phyloP scores from a whole-genome alignment of 805 yeast genomes.

The Candida boleticola region DNA sequence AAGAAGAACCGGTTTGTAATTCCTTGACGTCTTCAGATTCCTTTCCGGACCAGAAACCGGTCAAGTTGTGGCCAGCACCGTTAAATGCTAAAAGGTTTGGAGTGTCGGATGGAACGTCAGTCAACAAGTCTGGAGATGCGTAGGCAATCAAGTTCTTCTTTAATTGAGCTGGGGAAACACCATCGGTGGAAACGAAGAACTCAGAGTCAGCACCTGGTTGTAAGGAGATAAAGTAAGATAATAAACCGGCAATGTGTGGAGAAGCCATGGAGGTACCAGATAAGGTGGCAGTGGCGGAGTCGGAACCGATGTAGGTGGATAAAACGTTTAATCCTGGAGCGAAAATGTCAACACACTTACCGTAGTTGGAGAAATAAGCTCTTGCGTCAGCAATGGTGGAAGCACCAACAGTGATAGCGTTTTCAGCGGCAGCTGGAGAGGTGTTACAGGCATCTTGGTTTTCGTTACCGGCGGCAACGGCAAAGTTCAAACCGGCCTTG shows the following conservation, averaged over 20 bases:
- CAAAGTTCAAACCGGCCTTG: slow-evolving; percentile 83
- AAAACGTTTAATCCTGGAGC: slow-evolving; percentile 93
- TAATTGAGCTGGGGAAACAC: slow-evolving; percentile 68
- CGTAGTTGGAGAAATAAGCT: slow-evolving; percentile 94
- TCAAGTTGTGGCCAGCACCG: slow-evolving; percentile 75
- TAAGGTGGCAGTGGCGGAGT: slow-evolving; percentile 71
- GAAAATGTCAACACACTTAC: slow-evolving; percentile 92
- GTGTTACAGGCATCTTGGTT: slow-evolving; percentile 88
- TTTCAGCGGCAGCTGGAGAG: slow-evolving; percentile 86
- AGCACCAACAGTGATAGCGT: slow-evolving; percentile 93
- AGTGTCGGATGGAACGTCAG: slow-evolving; percentile 68
- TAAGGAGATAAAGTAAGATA: slow-evolving; percentile 83
- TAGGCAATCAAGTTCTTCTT: slow-evolving; percentile 72
- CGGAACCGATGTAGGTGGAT: slow-evolving; percentile 80
- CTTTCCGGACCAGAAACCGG: slow-evolving; percentile 55
- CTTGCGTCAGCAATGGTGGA: slow-evolving; percentile 83
- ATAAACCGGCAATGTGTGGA: slow-evolving; percentile 91
- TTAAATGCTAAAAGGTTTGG: slow-evolving; percentile 77
- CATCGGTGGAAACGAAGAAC: slow-evolving; percentile 51
- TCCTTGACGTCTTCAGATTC: background rate
- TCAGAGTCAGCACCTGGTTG: slow-evolving; percentile 73
- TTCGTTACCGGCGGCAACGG: slow-evolving; percentile 96
- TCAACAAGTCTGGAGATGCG: slow-evolving; percentile 58
- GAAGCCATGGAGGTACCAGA: slow-evolving; percentile 99
- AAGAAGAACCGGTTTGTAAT: background rate